A percentile compares a stretch with the other conserved stretches of the same genome.
Evolutionary conservation across 73 alveolate genomes (phyloP).

Genomic region (Tetrahymena malaccensis): DNA sequence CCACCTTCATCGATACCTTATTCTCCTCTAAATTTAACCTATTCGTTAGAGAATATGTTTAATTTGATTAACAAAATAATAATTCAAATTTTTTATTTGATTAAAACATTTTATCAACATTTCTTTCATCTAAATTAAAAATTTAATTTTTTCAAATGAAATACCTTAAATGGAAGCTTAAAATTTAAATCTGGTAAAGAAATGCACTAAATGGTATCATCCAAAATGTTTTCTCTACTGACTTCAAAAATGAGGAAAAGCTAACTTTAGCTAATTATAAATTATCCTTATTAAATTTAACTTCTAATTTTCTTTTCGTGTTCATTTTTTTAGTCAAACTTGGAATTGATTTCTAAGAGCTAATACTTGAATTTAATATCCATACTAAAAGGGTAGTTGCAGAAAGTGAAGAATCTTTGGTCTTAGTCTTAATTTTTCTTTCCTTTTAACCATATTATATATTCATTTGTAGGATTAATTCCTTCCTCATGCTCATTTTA

Average conservation of each 20-base stretch:
- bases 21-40: constrained; percentile 80
- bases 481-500: not conserved
- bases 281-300: not conserved
- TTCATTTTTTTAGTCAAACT: not conserved
- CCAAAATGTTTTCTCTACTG: not conserved
- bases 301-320: not conserved
- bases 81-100: too few relatives aligned
- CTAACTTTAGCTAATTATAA: not conserved
- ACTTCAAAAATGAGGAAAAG: not conserved
- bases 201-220: not conserved
- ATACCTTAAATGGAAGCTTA: not conserved
- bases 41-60: not conserved
- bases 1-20: constrained; percentile 99
- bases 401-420: not conserved
- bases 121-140: too few relatives aligned
- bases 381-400: not conserved
- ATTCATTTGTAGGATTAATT: not conserved
- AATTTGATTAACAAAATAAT: not conserved
- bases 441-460: not conserved
- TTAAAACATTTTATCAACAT: too few relatives aligned
- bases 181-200: not conserved
- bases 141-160: too few relatives aligned
- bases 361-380: not conserved
- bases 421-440: not conserved
- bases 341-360: not conserved